Percentiles rank a stretch among this genome's conserved stretches.
phyloP scores from a whole-genome alignment of 2,329 filamentous ascomycete species.

The Cryphonectria japonica region DNA sequence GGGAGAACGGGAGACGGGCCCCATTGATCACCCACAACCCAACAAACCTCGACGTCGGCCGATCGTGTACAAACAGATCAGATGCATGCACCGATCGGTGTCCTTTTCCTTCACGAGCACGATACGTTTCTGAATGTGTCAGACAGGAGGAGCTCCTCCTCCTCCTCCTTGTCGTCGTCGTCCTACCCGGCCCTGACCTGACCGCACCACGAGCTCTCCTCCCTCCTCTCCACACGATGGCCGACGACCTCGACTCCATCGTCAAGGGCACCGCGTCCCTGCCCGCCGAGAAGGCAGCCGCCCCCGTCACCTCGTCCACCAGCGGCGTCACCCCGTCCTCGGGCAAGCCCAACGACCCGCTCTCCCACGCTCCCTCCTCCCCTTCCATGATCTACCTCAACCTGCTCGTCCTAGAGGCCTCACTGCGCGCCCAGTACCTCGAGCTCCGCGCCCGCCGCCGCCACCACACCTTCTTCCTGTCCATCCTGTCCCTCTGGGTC shows the following conservation, averaged over 20 bases:
- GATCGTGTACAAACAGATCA: background rate
- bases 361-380: constrained; percentile 82
- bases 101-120: background rate
- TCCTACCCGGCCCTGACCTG: background rate
- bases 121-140: background rate
- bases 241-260: constrained; percentile 78
- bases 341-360: constrained; percentile 65
- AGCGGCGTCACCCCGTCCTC: constrained; percentile 49
- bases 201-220: background rate
- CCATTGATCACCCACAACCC: background rate
- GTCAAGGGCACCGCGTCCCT: constrained; percentile 82
- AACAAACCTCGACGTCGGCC: background rate
- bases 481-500: constrained; percentile 79
- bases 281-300: constrained; percentile 58
- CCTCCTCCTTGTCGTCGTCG: background rate
- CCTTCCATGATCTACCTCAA: constrained; percentile 98
- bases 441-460: constrained; percentile 84
- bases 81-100: background rate
- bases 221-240: constrained; percentile 49
- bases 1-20: background rate
- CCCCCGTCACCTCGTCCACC: constrained; percentile 44
- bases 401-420: constrained; percentile 93
- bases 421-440: constrained; percentile 89
- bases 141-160: background rate
- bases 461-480: constrained; percentile 90